Percentiles rank a stretch among this genome's conserved stretches.
These are phyloP conservation scores for Penicillium paneum DNA, from an alignment of 2,329 filamentous ascomycete genomes.

Conservation along the genomic window DNA sequence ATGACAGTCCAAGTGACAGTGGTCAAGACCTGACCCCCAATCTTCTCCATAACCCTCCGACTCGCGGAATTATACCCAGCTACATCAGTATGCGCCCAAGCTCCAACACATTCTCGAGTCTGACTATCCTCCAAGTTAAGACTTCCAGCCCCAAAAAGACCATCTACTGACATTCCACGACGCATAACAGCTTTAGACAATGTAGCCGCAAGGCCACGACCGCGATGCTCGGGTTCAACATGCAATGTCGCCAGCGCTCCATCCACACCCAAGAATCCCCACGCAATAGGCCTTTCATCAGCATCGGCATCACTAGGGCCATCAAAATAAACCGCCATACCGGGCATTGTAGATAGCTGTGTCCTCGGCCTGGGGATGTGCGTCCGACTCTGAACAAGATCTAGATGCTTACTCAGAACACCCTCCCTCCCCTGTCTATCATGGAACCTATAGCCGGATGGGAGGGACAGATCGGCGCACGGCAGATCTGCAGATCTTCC, in stretches of 20 bases:
- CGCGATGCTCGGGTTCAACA: constrained; percentile 43
- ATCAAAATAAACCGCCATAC: constrained; percentile 36
- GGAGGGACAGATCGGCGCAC: constrained; percentile 16
- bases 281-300: constrained; percentile 37
- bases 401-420: constrained; percentile 31
- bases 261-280: constrained; percentile 42
- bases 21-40: constrained; percentile 38
- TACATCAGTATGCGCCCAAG: constrained; percentile 42
- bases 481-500: not conserved
- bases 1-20: constrained; percentile 40
- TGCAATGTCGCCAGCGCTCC: constrained; percentile 39
- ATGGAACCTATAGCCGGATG: constrained; percentile 32
- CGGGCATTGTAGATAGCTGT: constrained; percentile 32
- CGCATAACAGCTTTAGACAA: constrained; percentile 36
- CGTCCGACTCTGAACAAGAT: constrained; percentile 40
- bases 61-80: constrained; percentile 35
- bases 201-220: constrained; percentile 33
- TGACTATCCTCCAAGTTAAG: constrained; percentile 5
- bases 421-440: constrained; percentile 26
- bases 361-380: constrained; percentile 37
- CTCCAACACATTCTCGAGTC: constrained; percentile 12
- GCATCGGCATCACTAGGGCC: not conserved
- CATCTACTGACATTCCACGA: constrained; percentile 22
- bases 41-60: constrained; percentile 45
- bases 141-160: constrained; percentile 18